Conservation (phyloP, 2,329 filamentous ascomycete species). For the Xenosphaeropsis pyriputrescens region DNA sequence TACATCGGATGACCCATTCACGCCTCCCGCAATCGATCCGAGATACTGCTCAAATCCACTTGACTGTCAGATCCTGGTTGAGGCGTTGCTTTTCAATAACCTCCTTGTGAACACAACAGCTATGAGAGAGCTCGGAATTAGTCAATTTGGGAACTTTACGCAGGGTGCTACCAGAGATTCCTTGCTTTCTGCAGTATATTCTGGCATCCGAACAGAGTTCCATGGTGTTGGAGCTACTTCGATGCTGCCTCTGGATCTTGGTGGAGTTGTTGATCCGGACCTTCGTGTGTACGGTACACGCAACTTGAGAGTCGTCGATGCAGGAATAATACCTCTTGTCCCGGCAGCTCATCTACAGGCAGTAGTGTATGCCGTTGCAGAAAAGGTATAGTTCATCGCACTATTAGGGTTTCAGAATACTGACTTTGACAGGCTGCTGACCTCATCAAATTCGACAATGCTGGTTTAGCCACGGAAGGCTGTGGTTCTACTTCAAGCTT, state of each 20-base stretch:
- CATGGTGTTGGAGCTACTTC: conserved; percentile 11
- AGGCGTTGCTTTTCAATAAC: conserved; percentile 12
- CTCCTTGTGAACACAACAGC: conserved; percentile 8
- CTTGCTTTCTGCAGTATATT: conserved; percentile 7
- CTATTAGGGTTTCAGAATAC: too few species aligned
- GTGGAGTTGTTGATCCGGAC: conserved; percentile 12
- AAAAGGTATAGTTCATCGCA: conserved; percentile 6
- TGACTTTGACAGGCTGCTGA: conserved; percentile 1
- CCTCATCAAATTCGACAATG: background rate
- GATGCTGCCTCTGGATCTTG: conserved; percentile 10
- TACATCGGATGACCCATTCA: too few species aligned
- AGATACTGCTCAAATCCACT: too few species aligned
- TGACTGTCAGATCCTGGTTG: conserved; percentile 1
- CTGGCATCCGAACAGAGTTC: conserved; percentile 10
- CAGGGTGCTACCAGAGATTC: conserved; percentile 7
- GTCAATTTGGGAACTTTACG: conserved; percentile 10
- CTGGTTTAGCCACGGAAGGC: background rate
- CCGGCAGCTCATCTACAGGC: conserved; percentile 10
- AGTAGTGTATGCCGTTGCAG: conserved; percentile 11
- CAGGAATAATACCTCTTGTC: conserved; percentile 11
- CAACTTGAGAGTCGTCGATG: conserved; percentile 13
- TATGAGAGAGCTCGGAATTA: conserved; percentile 8
- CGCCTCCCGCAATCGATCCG: too few species aligned
- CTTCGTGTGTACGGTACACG: conserved; percentile 13
- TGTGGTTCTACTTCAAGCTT: background rate